These are phyloP conservation scores for Rosa chinensis DNA, from an alignment of 306 rosid species.

Conservation along the genomic window DNA sequence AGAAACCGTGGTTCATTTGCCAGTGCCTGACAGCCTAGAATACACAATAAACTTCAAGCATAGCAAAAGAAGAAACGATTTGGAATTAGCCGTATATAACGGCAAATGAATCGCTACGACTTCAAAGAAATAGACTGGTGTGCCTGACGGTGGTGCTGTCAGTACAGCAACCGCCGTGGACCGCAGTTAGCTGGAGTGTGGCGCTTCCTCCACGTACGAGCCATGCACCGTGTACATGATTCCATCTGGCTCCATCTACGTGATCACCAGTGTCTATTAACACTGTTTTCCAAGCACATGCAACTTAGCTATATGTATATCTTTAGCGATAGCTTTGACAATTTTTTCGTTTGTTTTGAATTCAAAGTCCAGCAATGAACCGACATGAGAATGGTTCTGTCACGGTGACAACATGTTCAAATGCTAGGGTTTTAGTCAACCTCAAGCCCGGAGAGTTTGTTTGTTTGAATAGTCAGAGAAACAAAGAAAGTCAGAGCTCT, in stretches of 20 bases:
- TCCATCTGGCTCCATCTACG: neutral
- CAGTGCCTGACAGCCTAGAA: too few relatives aligned
- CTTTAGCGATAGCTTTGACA: neutral
- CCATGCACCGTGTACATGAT: neutral
- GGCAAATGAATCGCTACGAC: neutral
- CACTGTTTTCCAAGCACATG: neutral
- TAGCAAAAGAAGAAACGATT: neutral
- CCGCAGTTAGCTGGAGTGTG: neutral
- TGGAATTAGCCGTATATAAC: neutral
- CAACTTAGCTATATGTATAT: neutral
- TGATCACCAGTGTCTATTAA: neutral
- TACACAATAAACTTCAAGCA: neutral
- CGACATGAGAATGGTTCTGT: neutral
- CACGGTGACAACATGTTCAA: neutral
- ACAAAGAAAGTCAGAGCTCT: neutral
- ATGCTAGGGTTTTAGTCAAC: neutral
- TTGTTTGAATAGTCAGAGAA: slow-evolving; percentile 5
- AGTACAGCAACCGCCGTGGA: neutral
- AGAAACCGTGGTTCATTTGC: too few relatives aligned
- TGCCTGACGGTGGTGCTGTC: neutral
- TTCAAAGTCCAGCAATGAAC: neutral
- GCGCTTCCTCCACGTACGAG: neutral
- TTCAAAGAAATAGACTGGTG: neutral
- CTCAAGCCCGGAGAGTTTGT: neutral
- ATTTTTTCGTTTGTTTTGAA: neutral